Base-by-base conservation (phyloP, 257 asterid species). In the Hygrophila difformis region DNA sequence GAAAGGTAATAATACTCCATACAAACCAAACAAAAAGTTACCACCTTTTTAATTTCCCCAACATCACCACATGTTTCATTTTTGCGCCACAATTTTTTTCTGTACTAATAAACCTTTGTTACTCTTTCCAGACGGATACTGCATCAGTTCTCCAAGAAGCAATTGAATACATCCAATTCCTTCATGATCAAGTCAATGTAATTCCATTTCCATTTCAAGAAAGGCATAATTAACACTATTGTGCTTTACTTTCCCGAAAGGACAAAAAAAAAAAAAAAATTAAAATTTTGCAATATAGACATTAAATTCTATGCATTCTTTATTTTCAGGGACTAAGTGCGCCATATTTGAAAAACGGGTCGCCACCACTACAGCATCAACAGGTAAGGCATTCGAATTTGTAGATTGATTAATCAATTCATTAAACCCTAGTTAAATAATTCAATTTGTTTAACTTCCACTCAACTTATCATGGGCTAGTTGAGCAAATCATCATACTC, bases 61-160 rank as follows among this genome's bases (percentile, higher is more conserved):
- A 14, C 22, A 34, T 57, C 40, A 29, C 4, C 23, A 21, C 33
- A 20, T 5, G 20, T 13, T 50, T 49, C 8, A 2, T 47, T 3
- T 3, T 24, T 7, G n/a, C n/a, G n/a, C n/a, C n/a, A n/a, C n/a
- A n/a, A n/a, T n/a, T n/a, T n/a, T n/a, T n/a, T n/a, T n/a, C n/a
- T n/a, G n/a, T n/a, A n/a, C n/a, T n/a, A n/a, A n/a, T n/a, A n/a
- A n/a, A n/a, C n/a, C n/a, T 33, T 48, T 39, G 0, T 1, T 60
- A 7, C 3, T 49, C 15, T 49, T 55, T 14, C n/a, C 73, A 75
- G 82, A 75, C 82, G 24, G 82, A 75, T 71, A 75, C 78, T 20
- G 78, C 82, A 13, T 75, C 82, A 46, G 82, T 75, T 47, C 78
- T 75, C 29, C 70, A 67, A 12, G 82, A 75, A 62, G 73, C 82